Conservation (phyloP, 306 rosid genomes). For the Gastrolobium villosum region DNA sequence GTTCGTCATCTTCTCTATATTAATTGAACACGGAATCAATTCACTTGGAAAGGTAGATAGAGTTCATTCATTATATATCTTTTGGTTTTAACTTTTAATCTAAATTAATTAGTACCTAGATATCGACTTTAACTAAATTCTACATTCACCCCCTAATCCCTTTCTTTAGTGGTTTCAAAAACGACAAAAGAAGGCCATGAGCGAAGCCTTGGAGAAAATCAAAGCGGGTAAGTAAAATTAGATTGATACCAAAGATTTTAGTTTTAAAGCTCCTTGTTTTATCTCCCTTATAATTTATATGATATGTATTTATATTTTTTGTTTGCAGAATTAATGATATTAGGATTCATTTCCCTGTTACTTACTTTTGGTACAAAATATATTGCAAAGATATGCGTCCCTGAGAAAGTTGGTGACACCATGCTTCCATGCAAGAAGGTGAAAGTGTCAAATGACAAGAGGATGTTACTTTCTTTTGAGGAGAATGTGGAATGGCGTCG, state of each 20-base stretch:
- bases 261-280: neutral
- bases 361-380: slow-evolving; percentile 66
- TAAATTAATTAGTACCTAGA: no score
- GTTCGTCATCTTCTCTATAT: slow-evolving; percentile 60
- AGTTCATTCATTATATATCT: neutral
- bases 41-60: slow-evolving; percentile 65
- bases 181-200: slow-evolving; percentile 72
- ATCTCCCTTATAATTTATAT: neutral
- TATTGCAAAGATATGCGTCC: slow-evolving; percentile 67
- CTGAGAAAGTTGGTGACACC: slow-evolving; percentile 41
- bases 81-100: neutral
- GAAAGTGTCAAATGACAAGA: slow-evolving; percentile 2
- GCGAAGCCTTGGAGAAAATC: slow-evolving; percentile 81
- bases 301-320: slow-evolving; percentile 3
- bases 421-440: slow-evolving; percentile 74
- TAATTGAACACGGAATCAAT: slow-evolving; percentile 73
- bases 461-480: slow-evolving; percentile 58
- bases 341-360: slow-evolving; percentile 77
- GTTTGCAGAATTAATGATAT: slow-evolving; percentile 72
- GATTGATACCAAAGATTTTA: neutral
- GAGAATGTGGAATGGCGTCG: slow-evolving; percentile 56
- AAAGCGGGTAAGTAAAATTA: slow-evolving; percentile 59
- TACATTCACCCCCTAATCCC: neutral
- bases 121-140: neutral
- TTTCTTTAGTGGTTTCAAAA: slow-evolving; percentile 66